These are phyloP conservation scores for Ogataea ramenticola DNA, from an alignment of 805 yeast species.

Conservation along the genomic window DNA sequence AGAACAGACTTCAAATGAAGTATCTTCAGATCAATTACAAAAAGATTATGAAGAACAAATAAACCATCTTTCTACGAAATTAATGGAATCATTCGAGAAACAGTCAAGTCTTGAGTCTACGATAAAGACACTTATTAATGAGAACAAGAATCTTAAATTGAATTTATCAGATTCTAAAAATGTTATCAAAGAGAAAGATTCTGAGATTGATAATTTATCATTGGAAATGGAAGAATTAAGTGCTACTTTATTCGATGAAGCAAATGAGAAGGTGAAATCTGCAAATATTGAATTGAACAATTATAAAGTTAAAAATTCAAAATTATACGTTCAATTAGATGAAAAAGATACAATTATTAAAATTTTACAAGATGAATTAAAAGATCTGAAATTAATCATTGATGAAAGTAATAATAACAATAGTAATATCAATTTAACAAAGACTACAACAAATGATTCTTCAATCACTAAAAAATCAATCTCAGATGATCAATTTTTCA, in stretches of 20 bases:
- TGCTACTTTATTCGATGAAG: constrained; percentile 73
- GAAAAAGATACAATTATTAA: constrained; percentile 68
- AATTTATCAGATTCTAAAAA: background rate
- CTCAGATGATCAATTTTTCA: constrained; percentile 10
- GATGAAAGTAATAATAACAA: background rate
- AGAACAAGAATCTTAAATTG: background rate
- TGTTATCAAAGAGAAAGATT: constrained; percentile 15
- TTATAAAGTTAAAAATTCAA: constrained; percentile 50
- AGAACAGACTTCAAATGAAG: no score
- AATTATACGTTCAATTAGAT: constrained; percentile 42
- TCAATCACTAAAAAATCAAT: background rate
- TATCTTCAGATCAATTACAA: background rate
- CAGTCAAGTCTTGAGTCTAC: background rate
- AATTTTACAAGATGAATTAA: constrained; percentile 58
- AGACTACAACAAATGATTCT: background rate
- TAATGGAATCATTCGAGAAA: background rate
- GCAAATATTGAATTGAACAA: constrained; percentile 65
- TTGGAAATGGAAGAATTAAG: constrained; percentile 76
- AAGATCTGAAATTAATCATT: constrained; percentile 54
- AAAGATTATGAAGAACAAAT: background rate
- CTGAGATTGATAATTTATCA: constrained; percentile 51
- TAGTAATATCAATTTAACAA: background rate
- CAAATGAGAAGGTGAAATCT: constrained; percentile 75
- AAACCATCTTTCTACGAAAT: background rate
- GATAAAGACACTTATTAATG: background rate